Evolutionary conservation across 169 alveolate genomes (phyloP).

Genomic region (Eimeria acervulina): DNA sequence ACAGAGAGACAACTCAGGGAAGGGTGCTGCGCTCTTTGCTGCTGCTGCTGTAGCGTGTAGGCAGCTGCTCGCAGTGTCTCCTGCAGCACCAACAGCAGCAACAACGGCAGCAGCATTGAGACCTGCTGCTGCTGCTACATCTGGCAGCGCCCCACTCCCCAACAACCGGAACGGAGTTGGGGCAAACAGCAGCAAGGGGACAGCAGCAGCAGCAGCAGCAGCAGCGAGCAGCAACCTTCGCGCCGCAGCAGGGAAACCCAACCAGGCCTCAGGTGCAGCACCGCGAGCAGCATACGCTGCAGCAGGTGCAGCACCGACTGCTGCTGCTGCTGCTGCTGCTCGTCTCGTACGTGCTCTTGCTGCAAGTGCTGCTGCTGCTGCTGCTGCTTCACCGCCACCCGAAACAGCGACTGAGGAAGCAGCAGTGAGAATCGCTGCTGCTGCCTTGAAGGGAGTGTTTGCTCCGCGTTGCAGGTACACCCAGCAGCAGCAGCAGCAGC

Average conservation of each 20-base stretch:
- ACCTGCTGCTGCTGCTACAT: constrained; percentile 4
- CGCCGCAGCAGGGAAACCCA: constrained; percentile 1
- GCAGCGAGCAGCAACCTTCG: constrained; percentile 11
- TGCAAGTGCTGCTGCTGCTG: constrained; percentile 22
- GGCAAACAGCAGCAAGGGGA: background rate
- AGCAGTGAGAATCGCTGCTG: background rate
- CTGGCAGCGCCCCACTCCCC: background rate
- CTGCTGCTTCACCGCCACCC: background rate
- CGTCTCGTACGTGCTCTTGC: constrained; percentile 41
- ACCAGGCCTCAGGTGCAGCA: background rate
- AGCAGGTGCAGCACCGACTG: constrained; percentile 4
- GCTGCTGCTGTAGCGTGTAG: constrained; percentile 38
- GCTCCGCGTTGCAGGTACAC: constrained; percentile 51
- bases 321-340: constrained; percentile 50
- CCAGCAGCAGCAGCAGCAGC: constrained; percentile 37
- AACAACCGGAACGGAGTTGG: background rate
- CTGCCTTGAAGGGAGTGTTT: constrained; percentile 20
- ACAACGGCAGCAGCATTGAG: background rate
- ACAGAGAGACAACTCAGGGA: background rate
- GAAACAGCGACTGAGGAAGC: background rate
- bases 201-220: constrained; percentile 51
- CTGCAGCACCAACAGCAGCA: constrained; percentile 51
- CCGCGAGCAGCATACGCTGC: background rate
- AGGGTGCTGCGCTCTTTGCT: background rate
- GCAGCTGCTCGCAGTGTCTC: constrained; percentile 57